phyloP scores from a whole-genome alignment of 2,329 filamentous ascomycete genomes.

The Cyclaneusma minus region DNA sequence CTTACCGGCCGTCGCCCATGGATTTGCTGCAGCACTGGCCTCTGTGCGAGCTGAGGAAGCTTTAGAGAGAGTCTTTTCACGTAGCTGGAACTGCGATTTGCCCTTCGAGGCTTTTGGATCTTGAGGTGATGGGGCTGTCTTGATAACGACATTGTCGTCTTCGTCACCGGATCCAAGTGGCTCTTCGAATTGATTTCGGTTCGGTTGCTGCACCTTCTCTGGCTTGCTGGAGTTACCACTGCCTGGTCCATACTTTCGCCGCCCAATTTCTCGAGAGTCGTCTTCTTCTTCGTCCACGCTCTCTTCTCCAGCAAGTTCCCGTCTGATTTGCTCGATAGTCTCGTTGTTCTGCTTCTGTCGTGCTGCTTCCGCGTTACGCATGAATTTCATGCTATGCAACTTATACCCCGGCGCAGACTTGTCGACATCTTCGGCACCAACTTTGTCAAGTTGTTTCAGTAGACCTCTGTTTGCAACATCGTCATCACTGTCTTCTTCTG shows the following conservation, averaged over 20 bases:
- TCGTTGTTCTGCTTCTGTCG: constrained; percentile 71
- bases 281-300: constrained; percentile 39
- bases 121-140: constrained; percentile 3
- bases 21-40: too few relatives aligned
- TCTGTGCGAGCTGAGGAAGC: background rate
- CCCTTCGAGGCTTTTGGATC: constrained; percentile 1
- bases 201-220: constrained; percentile 18
- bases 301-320: constrained; percentile 50
- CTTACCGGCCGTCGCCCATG: too few relatives aligned
- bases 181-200: constrained; percentile 43
- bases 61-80: too few relatives aligned
- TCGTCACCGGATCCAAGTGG: constrained; percentile 32
- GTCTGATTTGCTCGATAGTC: constrained; percentile 51
- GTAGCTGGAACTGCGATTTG: too few relatives aligned
- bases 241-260: constrained; percentile 51
- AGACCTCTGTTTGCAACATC: constrained; percentile 31
- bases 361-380: constrained; percentile 74
- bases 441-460: constrained; percentile 29
- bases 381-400: constrained; percentile 80
- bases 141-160: constrained; percentile 15
- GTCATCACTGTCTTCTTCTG: constrained; percentile 38
- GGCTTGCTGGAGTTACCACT: constrained; percentile 24
- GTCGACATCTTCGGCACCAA: constrained; percentile 27
- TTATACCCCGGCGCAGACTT: constrained; percentile 38
- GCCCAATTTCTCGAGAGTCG: constrained; percentile 44